phyloP scores from a whole-genome alignment of 306 rosid genomes.

The Trifolium dubium region DNA sequence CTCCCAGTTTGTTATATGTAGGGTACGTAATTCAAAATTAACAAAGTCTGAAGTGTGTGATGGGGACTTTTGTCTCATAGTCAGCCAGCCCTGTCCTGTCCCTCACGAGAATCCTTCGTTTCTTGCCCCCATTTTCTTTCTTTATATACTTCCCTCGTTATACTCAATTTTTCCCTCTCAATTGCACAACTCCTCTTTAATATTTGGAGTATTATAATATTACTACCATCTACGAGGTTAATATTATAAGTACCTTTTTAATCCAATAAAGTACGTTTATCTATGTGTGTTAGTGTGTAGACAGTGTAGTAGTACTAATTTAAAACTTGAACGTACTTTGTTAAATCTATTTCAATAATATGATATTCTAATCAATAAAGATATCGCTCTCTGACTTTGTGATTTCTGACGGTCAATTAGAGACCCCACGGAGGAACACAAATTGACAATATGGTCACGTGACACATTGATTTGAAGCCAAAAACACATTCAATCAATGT shows the following conservation, averaged over 20 bases:
- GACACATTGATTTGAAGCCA: slow-evolving; percentile 39
- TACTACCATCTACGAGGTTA: background rate
- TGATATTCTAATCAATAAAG: no score
- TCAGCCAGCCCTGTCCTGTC: slow-evolving; percentile 12
- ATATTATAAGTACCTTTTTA: background rate
- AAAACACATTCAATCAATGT: slow-evolving; percentile 39
- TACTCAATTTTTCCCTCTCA: slow-evolving; percentile 11
- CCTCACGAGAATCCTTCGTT: slow-evolving; percentile 44
- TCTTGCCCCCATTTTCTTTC: background rate
- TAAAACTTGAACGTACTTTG: background rate
- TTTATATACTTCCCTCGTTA: background rate
- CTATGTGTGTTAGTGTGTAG: background rate
- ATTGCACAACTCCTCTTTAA: background rate
- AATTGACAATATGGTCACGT: slow-evolving; percentile 50
- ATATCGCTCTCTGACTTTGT: slow-evolving; percentile 14
- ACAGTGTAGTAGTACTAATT: background rate
- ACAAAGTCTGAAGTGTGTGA: slow-evolving; percentile 31
- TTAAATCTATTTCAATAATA: no score
- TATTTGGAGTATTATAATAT: no score
- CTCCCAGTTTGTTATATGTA: background rate
- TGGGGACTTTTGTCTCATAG: slow-evolving; percentile 44
- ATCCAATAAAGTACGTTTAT: background rate
- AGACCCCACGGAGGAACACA: slow-evolving; percentile 39
- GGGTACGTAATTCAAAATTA: slow-evolving; percentile 30
- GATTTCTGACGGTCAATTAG: slow-evolving; percentile 48